phyloP scores from a whole-genome alignment of 1,284 basidiomycete species.

The Fomitopsis betulina region DNA sequence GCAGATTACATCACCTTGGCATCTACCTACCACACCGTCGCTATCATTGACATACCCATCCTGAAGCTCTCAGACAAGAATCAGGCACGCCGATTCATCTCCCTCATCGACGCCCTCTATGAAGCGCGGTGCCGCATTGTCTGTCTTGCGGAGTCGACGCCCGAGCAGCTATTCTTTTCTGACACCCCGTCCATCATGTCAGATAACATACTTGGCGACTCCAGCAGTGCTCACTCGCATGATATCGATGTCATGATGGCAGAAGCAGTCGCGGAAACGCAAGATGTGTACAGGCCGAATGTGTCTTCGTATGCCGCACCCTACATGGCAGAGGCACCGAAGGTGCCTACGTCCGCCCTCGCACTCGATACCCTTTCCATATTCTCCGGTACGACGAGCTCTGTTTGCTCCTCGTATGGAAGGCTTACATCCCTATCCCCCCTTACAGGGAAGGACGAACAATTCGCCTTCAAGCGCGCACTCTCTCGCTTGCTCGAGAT shows the following conservation, averaged over 20 bases:
- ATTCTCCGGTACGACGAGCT: conserved; percentile 46
- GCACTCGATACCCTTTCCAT: conserved; percentile 50
- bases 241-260: conserved; percentile 49
- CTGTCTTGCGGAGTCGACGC: conserved; percentile 42
- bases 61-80: conserved; percentile 60
- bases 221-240: neutral
- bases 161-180: conserved; percentile 58
- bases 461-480: conserved; percentile 66
- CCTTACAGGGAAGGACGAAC: conserved; percentile 52
- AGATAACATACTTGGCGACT: conserved; percentile 8
- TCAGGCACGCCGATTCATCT: conserved; percentile 68
- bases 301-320: conserved; percentile 51
- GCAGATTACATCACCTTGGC: conserved; percentile 70
- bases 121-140: conserved; percentile 40
- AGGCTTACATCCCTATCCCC: neutral
- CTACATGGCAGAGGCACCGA: conserved; percentile 31
- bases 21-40: conserved; percentile 51
- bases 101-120: conserved; percentile 67
- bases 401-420: neutral
- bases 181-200: conserved; percentile 28
- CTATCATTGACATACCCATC: conserved; percentile 56
- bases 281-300: conserved; percentile 56
- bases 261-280: conserved; percentile 55
- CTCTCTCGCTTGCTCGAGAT: conserved; percentile 66
- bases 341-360: conserved; percentile 21